A percentile compares a stretch with the other conserved stretches of the same genome.
phyloP scores from a whole-genome alignment of 129 eudicot genomes.

The Daucus carota region DNA sequence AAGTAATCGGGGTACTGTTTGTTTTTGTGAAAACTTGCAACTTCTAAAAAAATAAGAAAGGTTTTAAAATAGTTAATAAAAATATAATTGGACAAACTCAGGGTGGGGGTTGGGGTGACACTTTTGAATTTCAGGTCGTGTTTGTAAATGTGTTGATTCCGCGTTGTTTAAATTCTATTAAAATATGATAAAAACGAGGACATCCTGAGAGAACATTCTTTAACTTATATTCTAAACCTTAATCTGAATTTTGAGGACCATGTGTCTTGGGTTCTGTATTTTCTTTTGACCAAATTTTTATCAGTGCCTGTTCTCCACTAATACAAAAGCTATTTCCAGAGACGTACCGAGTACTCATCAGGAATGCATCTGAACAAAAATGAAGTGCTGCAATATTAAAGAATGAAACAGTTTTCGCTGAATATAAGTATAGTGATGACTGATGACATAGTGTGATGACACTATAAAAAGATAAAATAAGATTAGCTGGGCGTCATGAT shows the following conservation, averaged over 20 bases:
- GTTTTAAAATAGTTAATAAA: too few species aligned
- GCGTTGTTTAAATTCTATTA: not conserved
- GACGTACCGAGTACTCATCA: not conserved
- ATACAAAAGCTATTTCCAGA: slow-evolving; percentile 1
- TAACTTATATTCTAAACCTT: not conserved
- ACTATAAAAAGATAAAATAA: not conserved
- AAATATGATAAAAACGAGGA: too few species aligned
- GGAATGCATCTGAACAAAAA: not conserved
- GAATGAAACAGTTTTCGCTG: not conserved
- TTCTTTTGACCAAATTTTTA: not conserved
- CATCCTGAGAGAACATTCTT: not conserved
- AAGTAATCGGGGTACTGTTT: too few species aligned
- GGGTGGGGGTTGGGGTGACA: too few species aligned
- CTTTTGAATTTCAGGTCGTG: not conserved
- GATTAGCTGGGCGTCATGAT: not conserved
- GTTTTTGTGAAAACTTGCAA: too few species aligned
- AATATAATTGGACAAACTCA: too few species aligned
- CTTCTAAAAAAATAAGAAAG: too few species aligned
- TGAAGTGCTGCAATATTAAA: slow-evolving; percentile 1
- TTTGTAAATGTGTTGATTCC: not conserved
- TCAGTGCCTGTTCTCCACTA: slow-evolving; percentile 4
- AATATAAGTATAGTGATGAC: not conserved
- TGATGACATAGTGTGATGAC: not conserved
- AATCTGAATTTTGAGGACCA: not conserved
- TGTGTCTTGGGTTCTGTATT: not conserved